Base-by-base conservation (phyloP, 257 asterid genomes). In the Mitragyna speciosa region DNA sequence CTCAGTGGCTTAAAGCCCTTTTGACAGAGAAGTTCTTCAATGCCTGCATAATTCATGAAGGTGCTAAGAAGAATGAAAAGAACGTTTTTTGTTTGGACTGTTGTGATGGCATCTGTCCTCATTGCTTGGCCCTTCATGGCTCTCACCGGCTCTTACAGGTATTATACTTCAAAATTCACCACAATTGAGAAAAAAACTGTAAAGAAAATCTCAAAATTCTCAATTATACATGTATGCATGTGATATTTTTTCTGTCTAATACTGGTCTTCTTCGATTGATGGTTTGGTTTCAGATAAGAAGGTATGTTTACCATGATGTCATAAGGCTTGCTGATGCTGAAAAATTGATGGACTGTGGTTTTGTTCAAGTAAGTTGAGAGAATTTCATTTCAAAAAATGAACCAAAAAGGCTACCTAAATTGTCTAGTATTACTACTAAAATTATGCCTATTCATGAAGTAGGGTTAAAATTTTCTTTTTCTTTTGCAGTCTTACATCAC, bases 91-190 rank as follows among this genome's bases (percentile, higher is more conserved):
- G 99, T 47, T 80, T 93, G 89, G 94, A 91, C 82, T 93, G 99
- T 73, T 88, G 90, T 64, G 89, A 85, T 22, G 89, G 92, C 6
- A 81, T 93, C 72, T 95, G 98, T 86, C 92, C 91, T 52, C 91
- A 87, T 58, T 93, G 99, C 81, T 73, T 88, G 11, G 0, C 65
- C 17, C 49, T 58, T 68, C 99, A 93, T 43, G 79, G 77, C 75
- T 88, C 92, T 73, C 99, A 95, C 79, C 90, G 93, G 65, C 93
- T 90, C 63, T 77, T 94, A 30, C 95, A 93, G 97, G 97, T 90
- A 36, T n/a, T 17, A 7, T 48, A 12, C 52, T 22, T 67, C 70
- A 45, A 31, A 70, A 70, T 80, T 80, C 73, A 49, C 9, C 70
- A 43, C 3, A 73, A 49, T 48, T 80, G 43, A 43, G 24, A 12